Base-by-base conservation (phyloP, 2,329 filamentous ascomycete species). In the Microascus cirrosus region DNA sequence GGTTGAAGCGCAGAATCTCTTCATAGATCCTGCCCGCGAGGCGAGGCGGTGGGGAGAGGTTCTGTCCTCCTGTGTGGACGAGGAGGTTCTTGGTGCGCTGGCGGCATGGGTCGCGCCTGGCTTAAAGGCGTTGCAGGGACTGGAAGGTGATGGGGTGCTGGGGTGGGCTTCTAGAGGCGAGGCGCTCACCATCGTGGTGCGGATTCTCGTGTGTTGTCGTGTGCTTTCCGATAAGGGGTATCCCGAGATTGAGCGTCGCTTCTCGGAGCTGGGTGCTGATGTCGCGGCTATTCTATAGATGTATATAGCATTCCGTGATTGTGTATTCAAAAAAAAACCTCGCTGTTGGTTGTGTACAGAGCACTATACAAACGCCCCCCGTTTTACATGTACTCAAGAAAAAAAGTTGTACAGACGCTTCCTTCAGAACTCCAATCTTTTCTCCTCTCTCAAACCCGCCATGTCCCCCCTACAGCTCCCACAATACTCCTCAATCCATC, bases 1-100 rank as follows among this genome's bases (percentile, higher is more conserved):
- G 0, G 80, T 90, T 58, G 94, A 99, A 71, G 92, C 95, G 68
- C 91, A 95, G 68, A 99, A 99, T 67, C 78, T 96, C n/a, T 97
- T 90, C 69, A 76, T 93, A 55, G 93, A 97, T 68, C 85, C 91
- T 63, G 82, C 90, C 6, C 78, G 84, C 54, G 92, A 96, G 69
- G 77, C 84, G 3, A 72, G 77, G 20, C 69, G 83, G n/a, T 96
- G 91, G 90, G 72, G 78, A 0, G 69, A 68, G 18, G 73, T 82
- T 2, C 71, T 88, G 34, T 59, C 63, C 20, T 53, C 59, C 45
- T 32, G 71, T 36, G 25, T 57, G 5, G 58, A 54, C 2, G 58
- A 64, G 1, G 67, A 58, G 1, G 64, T 58, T 32, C 65, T 71
- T 15, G 28, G 56, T 15, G 59, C 65, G 7, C 61, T 78, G 34